Evolutionary conservation across 2,329 filamentous ascomycete genomes (phyloP).

Genomic region (Fusarium nanum): DNA sequence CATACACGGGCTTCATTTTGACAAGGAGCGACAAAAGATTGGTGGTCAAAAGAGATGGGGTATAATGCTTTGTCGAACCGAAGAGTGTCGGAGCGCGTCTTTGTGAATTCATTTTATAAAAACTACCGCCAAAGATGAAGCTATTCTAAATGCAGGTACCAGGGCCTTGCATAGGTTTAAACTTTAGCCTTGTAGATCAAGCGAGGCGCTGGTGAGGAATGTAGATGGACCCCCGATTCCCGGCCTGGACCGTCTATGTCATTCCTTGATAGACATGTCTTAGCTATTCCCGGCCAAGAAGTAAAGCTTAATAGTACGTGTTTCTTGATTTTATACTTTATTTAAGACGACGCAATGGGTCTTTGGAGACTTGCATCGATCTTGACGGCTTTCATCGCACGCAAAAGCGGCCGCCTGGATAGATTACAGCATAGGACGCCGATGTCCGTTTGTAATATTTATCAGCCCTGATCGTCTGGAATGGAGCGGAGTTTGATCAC

Average conservation of each 20-base stretch:
- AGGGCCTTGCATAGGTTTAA: slow-evolving; percentile 12
- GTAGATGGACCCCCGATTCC: background rate
- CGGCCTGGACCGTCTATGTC: slow-evolving; percentile 17
- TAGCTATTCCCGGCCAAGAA: background rate
- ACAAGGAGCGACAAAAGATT: background rate
- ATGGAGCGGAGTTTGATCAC: slow-evolving; percentile 3
- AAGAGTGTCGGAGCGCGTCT: background rate
- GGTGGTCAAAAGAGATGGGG: background rate
- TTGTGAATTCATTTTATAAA: slow-evolving; percentile 18
- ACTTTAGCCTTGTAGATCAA: slow-evolving; percentile 2
- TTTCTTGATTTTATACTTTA: background rate
- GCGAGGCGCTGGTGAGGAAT: slow-evolving; percentile 13
- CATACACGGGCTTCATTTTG: slow-evolving; percentile 18
- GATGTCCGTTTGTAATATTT: background rate
- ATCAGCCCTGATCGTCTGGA: background rate
- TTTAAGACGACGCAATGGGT: no score
- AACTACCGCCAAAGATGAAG: background rate
- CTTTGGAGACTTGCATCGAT: background rate
- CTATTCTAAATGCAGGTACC: slow-evolving; percentile 21
- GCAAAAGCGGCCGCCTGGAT: background rate
- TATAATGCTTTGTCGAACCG: background rate
- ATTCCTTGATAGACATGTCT: slow-evolving; percentile 5
- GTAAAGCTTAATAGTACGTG: slow-evolving; percentile 3
- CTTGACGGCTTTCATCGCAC: background rate
- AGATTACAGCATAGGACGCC: no score